phyloP scores from a whole-genome alignment of 495 filamentous ascomycete species.

The Ramalina intermedia region DNA sequence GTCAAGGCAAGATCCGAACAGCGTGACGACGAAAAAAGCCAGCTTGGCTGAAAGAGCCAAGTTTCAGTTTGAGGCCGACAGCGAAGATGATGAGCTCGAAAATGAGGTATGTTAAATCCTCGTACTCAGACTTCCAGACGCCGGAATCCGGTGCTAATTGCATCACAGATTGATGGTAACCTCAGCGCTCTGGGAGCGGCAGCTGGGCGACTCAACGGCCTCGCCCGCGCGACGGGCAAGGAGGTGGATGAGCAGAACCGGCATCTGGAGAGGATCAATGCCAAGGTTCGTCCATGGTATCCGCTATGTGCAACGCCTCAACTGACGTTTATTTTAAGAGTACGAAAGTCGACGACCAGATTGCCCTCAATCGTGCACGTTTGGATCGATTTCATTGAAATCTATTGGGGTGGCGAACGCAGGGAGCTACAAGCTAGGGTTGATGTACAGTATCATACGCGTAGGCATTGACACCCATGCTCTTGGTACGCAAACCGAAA shows the following conservation, averaged over 20 bases:
- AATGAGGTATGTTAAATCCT: constrained; percentile 25
- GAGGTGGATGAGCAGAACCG: constrained; percentile 66
- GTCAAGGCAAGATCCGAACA: constrained; percentile 23
- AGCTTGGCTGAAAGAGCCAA: constrained; percentile 54
- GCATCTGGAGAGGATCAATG: constrained; percentile 55
- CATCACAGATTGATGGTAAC: constrained; percentile 49
- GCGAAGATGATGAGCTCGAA: constrained; percentile 65
- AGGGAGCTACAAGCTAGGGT: too few relatives aligned
- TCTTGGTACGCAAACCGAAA: too few relatives aligned
- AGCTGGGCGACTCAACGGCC: constrained; percentile 46
- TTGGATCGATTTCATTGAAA: constrained; percentile 44
- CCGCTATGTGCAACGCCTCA: background rate
- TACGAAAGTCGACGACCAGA: constrained; percentile 57
- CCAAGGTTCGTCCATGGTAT: constrained; percentile 40
- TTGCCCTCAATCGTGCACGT: constrained; percentile 51
- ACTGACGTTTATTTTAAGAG: constrained; percentile 31
- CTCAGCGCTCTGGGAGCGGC: constrained; percentile 44
- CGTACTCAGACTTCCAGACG: background rate
- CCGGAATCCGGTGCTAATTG: background rate
- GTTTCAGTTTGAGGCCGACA: constrained; percentile 68
- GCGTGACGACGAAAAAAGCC: constrained; percentile 28
- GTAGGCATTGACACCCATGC: too few relatives aligned
- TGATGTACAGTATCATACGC: too few relatives aligned
- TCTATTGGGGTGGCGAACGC: too few relatives aligned
- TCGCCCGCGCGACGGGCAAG: constrained; percentile 54